A percentile compares a stretch with the other conserved stretches of the same genome.
Evolutionary conservation across 176 grass and related monocot genomes (phyloP).

Genomic region (Secale cereale): DNA sequence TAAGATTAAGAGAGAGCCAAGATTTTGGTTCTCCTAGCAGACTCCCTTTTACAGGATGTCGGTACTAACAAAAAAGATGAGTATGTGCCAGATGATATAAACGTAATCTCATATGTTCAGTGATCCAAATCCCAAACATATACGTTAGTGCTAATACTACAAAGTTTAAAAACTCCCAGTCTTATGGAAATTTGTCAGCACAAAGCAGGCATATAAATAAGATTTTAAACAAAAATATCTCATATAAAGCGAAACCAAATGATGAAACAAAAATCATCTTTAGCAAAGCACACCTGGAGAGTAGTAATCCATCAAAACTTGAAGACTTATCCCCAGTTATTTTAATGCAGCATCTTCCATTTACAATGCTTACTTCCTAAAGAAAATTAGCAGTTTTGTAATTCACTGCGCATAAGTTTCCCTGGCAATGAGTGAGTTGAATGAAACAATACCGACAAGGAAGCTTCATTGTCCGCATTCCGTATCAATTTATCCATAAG

Average conservation of each 20-base stretch:
- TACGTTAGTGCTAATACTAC: neutral
- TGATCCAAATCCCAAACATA: neutral
- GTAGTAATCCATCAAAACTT: conserved; percentile 52
- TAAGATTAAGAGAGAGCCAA: neutral
- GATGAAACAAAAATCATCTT: conserved; percentile 2
- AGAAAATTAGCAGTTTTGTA: conserved; percentile 34
- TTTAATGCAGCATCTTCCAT: conserved; percentile 72
- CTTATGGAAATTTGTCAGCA: conserved; percentile 10
- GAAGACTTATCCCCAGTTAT: conserved; percentile 29
- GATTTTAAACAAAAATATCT: neutral
- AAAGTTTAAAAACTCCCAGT: conserved; percentile 17
- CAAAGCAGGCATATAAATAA: conserved; percentile 26
- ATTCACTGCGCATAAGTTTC: conserved; percentile 16
- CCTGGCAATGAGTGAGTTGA: conserved; percentile 12
- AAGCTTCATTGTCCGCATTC: conserved; percentile 46
- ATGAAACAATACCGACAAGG: conserved; percentile 63
- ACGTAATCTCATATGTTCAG: neutral
- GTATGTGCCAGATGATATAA: neutral
- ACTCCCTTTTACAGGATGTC: neutral
- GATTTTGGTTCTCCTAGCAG: conserved; percentile 4
- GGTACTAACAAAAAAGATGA: neutral
- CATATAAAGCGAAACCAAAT: conserved; percentile 16
- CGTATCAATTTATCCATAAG: conserved; percentile 66
- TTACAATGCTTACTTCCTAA: conserved; percentile 71
- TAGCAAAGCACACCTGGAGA: conserved; percentile 53